A percentile compares a stretch with the other conserved stretches of the same genome.
Conservation (phyloP, 192 early-diverging fungal species). For the Lunasporangiospora selenospora region DNA sequence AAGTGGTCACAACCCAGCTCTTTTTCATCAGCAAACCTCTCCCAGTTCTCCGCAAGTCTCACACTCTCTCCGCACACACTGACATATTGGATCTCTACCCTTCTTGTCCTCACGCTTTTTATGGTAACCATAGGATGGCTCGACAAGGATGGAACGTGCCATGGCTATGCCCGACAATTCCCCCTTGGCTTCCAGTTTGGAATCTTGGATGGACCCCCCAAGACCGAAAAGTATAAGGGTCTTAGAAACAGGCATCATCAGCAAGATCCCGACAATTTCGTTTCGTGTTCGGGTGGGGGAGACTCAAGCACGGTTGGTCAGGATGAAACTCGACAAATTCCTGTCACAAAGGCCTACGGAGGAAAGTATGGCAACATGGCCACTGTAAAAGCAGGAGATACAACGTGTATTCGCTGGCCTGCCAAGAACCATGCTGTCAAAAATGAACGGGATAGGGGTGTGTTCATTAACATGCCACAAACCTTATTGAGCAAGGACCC, state of each 20-base stretch:
- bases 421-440: slow-evolving; percentile 45
- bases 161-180: slow-evolving; percentile 34
- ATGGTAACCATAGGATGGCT: no score
- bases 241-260: slow-evolving; percentile 37
- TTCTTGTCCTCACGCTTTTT: no score
- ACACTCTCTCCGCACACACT: not conserved
- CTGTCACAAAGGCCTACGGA: slow-evolving; percentile 29
- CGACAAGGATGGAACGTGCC: slow-evolving; percentile 18
- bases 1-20: no score
- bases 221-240: slow-evolving; percentile 33
- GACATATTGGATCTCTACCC: no score
- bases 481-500: slow-evolving; percentile 19
- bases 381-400: slow-evolving; percentile 2
- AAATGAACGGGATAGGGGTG: slow-evolving; percentile 6
- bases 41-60: no score
- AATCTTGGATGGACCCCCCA: slow-evolving; percentile 15
- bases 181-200: slow-evolving; percentile 20
- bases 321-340: slow-evolving; percentile 37
- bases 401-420: slow-evolving; percentile 41
- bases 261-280: slow-evolving; percentile 16
- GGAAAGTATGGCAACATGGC: slow-evolving; percentile 20
- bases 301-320: slow-evolving; percentile 13
- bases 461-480: slow-evolving; percentile 41
- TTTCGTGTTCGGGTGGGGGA: slow-evolving; percentile 22
- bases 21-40: no score